phyloP scores from a whole-genome alignment of 2,329 filamentous ascomycete genomes.

The Emmonsiellopsis sp. region DNA sequence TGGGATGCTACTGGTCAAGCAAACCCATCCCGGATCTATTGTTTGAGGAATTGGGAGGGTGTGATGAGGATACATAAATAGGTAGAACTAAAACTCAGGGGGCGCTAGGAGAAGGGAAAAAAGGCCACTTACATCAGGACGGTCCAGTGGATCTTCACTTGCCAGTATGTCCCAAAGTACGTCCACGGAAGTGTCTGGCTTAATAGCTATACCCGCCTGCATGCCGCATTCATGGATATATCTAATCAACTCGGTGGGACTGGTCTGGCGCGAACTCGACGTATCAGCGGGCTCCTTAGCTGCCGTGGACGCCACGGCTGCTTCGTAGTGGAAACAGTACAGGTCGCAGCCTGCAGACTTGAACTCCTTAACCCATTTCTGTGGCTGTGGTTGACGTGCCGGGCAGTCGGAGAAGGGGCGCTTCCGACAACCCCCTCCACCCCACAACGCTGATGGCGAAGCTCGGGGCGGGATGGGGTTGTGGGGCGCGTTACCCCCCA shows the following conservation, averaged over 20 bases:
- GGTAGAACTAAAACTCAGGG: neutral
- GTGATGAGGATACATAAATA: neutral
- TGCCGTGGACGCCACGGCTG: conserved; percentile 71
- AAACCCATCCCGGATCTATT: neutral
- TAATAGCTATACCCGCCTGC: conserved; percentile 89
- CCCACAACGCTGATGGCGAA: too few species aligned
- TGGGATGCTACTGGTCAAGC: too few species aligned
- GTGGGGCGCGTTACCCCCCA: too few species aligned
- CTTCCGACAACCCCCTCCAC: neutral
- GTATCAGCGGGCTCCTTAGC: conserved; percentile 67
- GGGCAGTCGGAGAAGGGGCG: neutral
- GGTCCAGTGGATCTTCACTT: conserved; percentile 60
- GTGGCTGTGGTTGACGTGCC: conserved; percentile 53
- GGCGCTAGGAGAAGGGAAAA: neutral
- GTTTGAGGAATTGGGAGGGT: neutral
- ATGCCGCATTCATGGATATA: conserved; percentile 86
- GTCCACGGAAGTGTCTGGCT: conserved; percentile 82
- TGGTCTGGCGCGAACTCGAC: conserved; percentile 61
- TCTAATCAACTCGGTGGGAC: conserved; percentile 71
- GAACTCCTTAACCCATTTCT: conserved; percentile 97
- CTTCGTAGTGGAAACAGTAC: conserved; percentile 99
- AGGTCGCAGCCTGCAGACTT: conserved; percentile 88
- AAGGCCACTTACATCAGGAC: conserved; percentile 66
- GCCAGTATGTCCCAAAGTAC: conserved; percentile 88
- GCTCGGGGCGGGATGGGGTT: too few species aligned